Conservation (phyloP, 208 protist species). For the Kentomonas sorsogonicus region DNA sequence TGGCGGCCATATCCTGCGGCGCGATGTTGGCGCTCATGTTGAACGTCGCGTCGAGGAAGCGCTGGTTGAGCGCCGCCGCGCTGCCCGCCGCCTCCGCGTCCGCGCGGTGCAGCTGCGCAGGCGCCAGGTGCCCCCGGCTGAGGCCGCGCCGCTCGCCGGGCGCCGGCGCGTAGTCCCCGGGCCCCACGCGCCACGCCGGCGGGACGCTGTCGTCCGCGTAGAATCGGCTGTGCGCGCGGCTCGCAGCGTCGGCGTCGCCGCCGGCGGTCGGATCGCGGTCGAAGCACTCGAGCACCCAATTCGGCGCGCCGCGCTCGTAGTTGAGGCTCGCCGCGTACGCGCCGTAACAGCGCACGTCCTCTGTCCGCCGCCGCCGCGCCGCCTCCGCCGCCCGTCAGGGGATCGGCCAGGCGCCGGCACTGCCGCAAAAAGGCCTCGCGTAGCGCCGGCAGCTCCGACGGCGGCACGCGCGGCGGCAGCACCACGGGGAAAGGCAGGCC, state of each 20-base stretch:
- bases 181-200: slow-evolving; percentile 47
- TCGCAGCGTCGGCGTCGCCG: slow-evolving; percentile 12
- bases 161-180: slow-evolving; percentile 37
- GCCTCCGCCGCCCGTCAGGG: no score
- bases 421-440: slow-evolving; percentile 18
- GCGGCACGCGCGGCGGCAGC: slow-evolving; percentile 20
- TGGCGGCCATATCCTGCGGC: slow-evolving; percentile 82
- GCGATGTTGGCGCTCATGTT: slow-evolving; percentile 87
- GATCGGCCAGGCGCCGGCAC: no score
- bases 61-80: slow-evolving; percentile 31
- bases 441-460: slow-evolving; percentile 6
- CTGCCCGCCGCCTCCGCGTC: no score
- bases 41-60: slow-evolving; percentile 76
- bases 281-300: slow-evolving; percentile 76
- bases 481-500: slow-evolving; percentile 20
- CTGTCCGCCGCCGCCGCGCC: slow-evolving; percentile 27
- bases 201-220: slow-evolving; percentile 63
- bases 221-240: slow-evolving; percentile 47
- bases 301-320: slow-evolving; percentile 71
- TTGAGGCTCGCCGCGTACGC: slow-evolving; percentile 75
- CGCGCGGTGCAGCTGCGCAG: slow-evolving; percentile 84
- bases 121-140: slow-evolving; percentile 77
- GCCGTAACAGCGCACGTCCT: slow-evolving; percentile 58
- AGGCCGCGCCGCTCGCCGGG: slow-evolving; percentile 33
- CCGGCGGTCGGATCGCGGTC: slow-evolving; percentile 16